phyloP scores from a whole-genome alignment of 129 eudicot genomes.

The Pittosporum tobira region DNA sequence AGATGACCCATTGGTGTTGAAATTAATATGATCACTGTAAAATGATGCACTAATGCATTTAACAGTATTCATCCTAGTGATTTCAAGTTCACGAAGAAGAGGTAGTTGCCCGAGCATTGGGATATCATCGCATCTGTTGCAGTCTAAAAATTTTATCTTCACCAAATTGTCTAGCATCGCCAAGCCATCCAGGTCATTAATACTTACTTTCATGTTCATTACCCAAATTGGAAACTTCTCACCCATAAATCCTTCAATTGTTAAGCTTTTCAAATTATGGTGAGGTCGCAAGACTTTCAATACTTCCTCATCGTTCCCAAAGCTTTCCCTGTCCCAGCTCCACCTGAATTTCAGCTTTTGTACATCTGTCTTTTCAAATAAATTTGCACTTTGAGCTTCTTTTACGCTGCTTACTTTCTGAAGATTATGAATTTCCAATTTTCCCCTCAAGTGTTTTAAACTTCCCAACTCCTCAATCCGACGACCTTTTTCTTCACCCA shows the following conservation, averaged over 20 bases:
- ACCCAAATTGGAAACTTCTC: constrained; percentile 19
- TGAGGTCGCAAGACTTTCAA: constrained; percentile 20
- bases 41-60: background rate
- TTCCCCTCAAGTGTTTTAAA: constrained; percentile 20
- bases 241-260: constrained; percentile 6
- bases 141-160: too few relatives aligned
- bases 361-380: constrained; percentile 9
- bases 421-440: constrained; percentile 10
- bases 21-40: background rate
- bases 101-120: constrained; percentile 20
- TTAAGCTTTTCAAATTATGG: constrained; percentile 4
- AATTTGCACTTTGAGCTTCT: constrained; percentile 17
- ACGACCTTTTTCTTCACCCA: constrained; percentile 14
- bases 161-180: too few relatives aligned
- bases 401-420: constrained; percentile 8
- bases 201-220: background rate
- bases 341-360: constrained; percentile 4
- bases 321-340: background rate
- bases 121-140: background rate
- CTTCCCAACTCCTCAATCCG: constrained; percentile 14
- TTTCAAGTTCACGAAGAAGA: constrained; percentile 1
- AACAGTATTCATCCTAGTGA: constrained; percentile 2
- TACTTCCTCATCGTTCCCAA: constrained; percentile 13
- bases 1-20: too few relatives aligned
- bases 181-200: too few relatives aligned